phyloP scores from a whole-genome alignment of 805 yeast species.

The Grigorovia humatica region DNA sequence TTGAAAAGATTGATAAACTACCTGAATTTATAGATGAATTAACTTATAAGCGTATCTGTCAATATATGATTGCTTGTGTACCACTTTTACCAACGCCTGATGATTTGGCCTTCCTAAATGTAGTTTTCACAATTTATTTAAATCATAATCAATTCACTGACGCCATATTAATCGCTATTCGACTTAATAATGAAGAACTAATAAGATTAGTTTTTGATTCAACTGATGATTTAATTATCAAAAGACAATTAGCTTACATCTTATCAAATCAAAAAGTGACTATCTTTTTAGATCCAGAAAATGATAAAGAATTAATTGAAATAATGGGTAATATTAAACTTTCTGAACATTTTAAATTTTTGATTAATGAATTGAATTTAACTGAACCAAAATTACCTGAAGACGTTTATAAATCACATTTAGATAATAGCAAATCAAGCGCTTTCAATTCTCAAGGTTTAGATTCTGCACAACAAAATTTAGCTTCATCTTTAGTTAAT shows the following conservation, averaged over 20 bases:
- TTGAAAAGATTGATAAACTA: conserved; percentile 76
- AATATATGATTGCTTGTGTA: conserved; percentile 93
- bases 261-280: conserved; percentile 80
- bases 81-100: conserved; percentile 93
- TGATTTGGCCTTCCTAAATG: conserved; percentile 71
- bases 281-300: conserved; percentile 46
- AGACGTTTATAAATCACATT: conserved; percentile 84
- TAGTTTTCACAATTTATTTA: conserved; percentile 80
- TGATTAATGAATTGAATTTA: conserved; percentile 79
- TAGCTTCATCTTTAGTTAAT: conserved; percentile 91
- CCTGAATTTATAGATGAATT: conserved; percentile 76
- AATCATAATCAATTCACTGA: conserved; percentile 73
- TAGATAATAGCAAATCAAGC: conserved; percentile 60
- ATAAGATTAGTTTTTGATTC: conserved; percentile 75
- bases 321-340: conserved; percentile 71
- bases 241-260: conserved; percentile 85
- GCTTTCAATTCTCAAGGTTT: conserved; percentile 38
- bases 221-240: conserved; percentile 60
- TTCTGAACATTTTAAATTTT: conserved; percentile 67
- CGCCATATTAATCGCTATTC: conserved; percentile 81
- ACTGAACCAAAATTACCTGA: conserved; percentile 89
- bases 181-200: conserved; percentile 71
- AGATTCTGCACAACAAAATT: conserved; percentile 89
- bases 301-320: conserved; percentile 49
- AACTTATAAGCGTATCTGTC: conserved; percentile 81